Evolutionary conservation across 495 filamentous ascomycete species (phyloP).

Genomic region (Xeromyces bisporus): DNA sequence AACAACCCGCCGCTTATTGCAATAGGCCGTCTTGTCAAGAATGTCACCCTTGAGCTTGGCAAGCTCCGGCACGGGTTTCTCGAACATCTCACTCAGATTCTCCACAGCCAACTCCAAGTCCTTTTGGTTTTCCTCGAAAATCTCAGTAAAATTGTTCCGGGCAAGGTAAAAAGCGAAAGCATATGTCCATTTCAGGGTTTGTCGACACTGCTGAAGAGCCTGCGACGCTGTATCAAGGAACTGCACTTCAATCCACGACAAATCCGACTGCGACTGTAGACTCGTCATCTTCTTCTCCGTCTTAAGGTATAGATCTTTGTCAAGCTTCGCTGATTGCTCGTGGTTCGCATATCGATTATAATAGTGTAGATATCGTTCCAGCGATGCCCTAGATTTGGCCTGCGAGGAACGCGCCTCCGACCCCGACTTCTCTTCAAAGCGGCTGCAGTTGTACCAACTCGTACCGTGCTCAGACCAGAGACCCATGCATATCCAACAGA

Average conservation of each 20-base stretch:
- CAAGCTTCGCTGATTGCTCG: slow-evolving; percentile 91
- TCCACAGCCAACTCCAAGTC: slow-evolving; percentile 95
- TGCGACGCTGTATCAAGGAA: slow-evolving; percentile 87
- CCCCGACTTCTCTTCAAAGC: slow-evolving; percentile 91
- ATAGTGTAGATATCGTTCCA: slow-evolving; percentile 93
- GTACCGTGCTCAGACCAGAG: slow-evolving; percentile 96
- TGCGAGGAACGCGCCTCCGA: slow-evolving; percentile 78
- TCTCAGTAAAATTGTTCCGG: slow-evolving; percentile 87
- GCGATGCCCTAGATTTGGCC: slow-evolving; percentile 69
- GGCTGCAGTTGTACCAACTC: slow-evolving; percentile 99
- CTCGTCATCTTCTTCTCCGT: slow-evolving; percentile 98
- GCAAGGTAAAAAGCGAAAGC: slow-evolving; percentile 94
- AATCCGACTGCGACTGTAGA: slow-evolving; percentile 76
- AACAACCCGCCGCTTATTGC: slow-evolving; percentile 80
- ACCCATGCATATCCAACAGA: slow-evolving; percentile 99
- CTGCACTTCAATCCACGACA: slow-evolving; percentile 99
- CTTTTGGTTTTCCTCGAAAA: slow-evolving; percentile 98
- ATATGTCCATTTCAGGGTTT: slow-evolving; percentile 98
- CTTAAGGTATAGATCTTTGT: slow-evolving; percentile 90
- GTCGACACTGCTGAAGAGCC: slow-evolving; percentile 84
- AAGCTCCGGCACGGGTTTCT: slow-evolving; percentile 77
- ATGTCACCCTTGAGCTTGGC: slow-evolving; percentile 84
- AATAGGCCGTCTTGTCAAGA: slow-evolving; percentile 94
- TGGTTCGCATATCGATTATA: slow-evolving; percentile 98
- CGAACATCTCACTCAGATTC: slow-evolving; percentile 90